Conservation (phyloP, 768 basidiomycete species). For the Hygrophorus pudorinus region DNA sequence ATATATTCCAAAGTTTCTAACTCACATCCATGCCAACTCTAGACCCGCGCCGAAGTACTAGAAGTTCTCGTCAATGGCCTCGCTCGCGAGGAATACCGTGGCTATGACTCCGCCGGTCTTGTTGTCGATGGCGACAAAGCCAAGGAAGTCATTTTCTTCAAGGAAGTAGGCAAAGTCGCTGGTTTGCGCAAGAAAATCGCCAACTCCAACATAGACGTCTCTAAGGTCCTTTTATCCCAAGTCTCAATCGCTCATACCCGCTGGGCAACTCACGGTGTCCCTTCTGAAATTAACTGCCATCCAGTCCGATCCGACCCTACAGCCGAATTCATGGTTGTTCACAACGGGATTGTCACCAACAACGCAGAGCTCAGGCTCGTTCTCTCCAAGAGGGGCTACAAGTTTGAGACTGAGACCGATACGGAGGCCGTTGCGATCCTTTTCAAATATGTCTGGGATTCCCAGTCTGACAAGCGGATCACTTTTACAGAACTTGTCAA, state of each 20-base stretch:
- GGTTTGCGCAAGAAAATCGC: constrained; percentile 86
- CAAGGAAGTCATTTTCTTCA: constrained; percentile 75
- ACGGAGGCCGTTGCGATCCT: constrained; percentile 97
- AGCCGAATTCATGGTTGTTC: constrained; percentile 86
- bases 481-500: constrained; percentile 91
- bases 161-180: constrained; percentile 96
- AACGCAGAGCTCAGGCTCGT: constrained; percentile 80
- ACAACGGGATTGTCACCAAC: constrained; percentile 99
- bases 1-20: too few relatives aligned
- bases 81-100: constrained; percentile 93
- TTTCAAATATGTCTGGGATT: constrained; percentile 93
- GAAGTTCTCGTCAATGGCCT: constrained; percentile 89
- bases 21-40: constrained; percentile 1
- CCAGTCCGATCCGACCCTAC: constrained; percentile 78
- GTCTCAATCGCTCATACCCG: constrained; percentile 98
- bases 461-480: constrained; percentile 74
- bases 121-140: constrained; percentile 87
- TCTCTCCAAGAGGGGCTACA: constrained; percentile 91
- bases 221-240: constrained; percentile 73
- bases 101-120: constrained; percentile 92
- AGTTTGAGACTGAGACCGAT: constrained; percentile 92
- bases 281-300: constrained; percentile 86
- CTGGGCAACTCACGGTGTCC: constrained; percentile 97
- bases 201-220: constrained; percentile 55
- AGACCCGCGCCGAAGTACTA: constrained; percentile 86